Base-by-base conservation (phyloP, 1,139 yeast genomes). In the Hyphopichia fennica region DNA sequence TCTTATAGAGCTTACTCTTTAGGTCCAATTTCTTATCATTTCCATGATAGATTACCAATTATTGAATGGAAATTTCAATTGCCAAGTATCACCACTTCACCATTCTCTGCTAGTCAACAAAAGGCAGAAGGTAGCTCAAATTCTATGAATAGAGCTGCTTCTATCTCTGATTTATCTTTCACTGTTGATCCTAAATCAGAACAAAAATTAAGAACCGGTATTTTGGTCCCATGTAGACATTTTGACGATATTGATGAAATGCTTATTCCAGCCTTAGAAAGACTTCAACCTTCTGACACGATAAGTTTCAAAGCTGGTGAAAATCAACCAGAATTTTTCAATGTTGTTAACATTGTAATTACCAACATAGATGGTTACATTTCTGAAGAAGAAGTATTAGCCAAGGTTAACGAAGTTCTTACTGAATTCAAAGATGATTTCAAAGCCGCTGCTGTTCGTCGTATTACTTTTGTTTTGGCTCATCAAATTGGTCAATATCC, bases 1-100 rank as follows among this genome's bases (percentile, higher is more conserved):
- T 96, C 98, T 39, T 93, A 91, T 75, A 84, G 98, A 62, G 98
- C 98, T 35, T 95, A 95, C 68, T 85, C 90, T 33, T 83, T 93
- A 50, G 87, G 89, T 43, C 85, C 84, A 47, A 78, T 93, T 44
- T 69, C 74, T 43, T 87, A 88, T 60, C 79, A 77, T 50, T 70
- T 72, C 58, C 78, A 82, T 47, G 79, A 79, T 46, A 72, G 75
- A 41, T 68, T 82, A 44, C 93, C 95, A 41, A 77, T 87, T 40
- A 77, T 89, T 50, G 84, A 87, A 53, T 93, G 97, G 95, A 84
- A 84, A 58, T 93, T 93, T 77, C 91, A 87, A 66, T 76, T 93
- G 54, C 96, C 96, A 47, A 79, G 86, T 51, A 68, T 79, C 48
- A 65, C 77, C 25, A 72, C 82, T 30, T 85, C 95, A 46, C 86